These are phyloP conservation scores for Pisolithus marmoratus DNA, from an alignment of 768 basidiomycete species.

Conservation along the genomic window DNA sequence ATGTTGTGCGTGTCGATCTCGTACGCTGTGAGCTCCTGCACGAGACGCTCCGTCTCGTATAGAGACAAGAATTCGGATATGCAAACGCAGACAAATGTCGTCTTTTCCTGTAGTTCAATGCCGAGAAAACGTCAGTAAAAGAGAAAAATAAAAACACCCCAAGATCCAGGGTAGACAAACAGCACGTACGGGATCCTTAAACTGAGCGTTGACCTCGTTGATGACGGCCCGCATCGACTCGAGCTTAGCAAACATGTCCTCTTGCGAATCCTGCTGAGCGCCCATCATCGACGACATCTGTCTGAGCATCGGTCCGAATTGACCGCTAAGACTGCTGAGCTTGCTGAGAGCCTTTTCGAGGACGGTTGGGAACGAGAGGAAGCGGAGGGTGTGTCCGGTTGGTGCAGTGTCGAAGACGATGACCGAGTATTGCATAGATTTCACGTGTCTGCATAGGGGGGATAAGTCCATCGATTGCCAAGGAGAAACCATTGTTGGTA, in stretches of 20 bases:
- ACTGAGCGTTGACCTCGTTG: slow-evolving; percentile 97
- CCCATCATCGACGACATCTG: slow-evolving; percentile 98
- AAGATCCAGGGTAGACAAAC: not conserved
- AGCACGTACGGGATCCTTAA: slow-evolving; percentile 88
- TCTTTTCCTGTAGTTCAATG: slow-evolving; percentile 69
- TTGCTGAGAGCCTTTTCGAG: slow-evolving; percentile 97
- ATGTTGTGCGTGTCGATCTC: slow-evolving; percentile 99
- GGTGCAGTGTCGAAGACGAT: slow-evolving; percentile 99
- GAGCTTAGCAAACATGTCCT: slow-evolving; percentile 98
- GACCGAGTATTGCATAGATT: slow-evolving; percentile 99
- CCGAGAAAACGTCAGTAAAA: not conserved
- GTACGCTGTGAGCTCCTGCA: slow-evolving; percentile 91
- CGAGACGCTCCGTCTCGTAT: slow-evolving; percentile 97
- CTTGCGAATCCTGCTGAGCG: slow-evolving; percentile 81
- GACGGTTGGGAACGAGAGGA: slow-evolving; percentile 97
- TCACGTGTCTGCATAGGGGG: slow-evolving; percentile 71
- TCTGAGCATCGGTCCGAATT: slow-evolving; percentile 96
- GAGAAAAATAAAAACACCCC: not conserved
- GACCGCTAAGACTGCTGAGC: slow-evolving; percentile 85
- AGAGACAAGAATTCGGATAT: slow-evolving; percentile 98
- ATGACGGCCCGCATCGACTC: slow-evolving; percentile 96
- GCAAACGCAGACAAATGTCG: slow-evolving; percentile 97
- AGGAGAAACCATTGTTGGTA: not conserved
- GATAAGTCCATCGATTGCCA: not conserved
- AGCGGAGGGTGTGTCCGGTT: slow-evolving; percentile 96